Percentiles rank a stretch among this genome's conserved stretches.
These are phyloP conservation scores for Hymenoscyphus fraxineus DNA, from an alignment of 2,329 filamentous ascomycete species.

Conservation along the genomic window DNA sequence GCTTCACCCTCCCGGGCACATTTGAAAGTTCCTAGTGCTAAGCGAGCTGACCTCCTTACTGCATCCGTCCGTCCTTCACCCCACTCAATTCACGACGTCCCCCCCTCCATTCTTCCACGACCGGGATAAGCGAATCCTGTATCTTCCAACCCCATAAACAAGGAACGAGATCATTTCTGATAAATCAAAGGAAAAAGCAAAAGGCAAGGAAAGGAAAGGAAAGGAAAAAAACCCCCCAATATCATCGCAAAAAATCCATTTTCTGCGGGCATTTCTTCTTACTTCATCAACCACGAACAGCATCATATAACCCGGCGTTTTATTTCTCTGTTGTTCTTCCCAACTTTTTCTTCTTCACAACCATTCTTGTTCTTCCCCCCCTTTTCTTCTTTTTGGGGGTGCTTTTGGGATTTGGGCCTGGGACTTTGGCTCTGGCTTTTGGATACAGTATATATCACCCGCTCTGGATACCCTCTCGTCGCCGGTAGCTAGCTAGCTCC, in stretches of 20 bases:
- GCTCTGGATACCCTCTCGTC: conserved; percentile 3
- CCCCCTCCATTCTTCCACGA: not conserved
- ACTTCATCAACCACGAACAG: not conserved
- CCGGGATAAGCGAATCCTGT: not conserved
- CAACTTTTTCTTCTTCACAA: no score
- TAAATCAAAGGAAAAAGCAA: no score
- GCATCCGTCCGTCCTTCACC: not conserved
- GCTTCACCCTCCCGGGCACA: conserved; percentile 28
- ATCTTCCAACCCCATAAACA: no score
- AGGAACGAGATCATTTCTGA: no score
- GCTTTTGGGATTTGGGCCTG: no score
- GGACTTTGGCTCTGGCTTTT: not conserved
- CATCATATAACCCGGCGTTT: not conserved
- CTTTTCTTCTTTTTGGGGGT: not conserved
- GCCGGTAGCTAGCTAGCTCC: not conserved
- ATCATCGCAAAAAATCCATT: not conserved
- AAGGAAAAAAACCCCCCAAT: no score
- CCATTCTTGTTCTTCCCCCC: not conserved
- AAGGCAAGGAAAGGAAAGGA: no score
- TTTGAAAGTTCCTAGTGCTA: conserved; percentile 24
- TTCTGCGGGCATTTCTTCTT: not conserved
- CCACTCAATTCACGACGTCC: not conserved
- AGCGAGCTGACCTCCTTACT: not conserved
- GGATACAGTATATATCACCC: conserved; percentile 1
- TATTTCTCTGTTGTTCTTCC: no score